A percentile compares a stretch with the other conserved stretches of the same genome.
Evolutionary conservation across 169 alveolate species (phyloP).

Genomic region (Babesia ovis): DNA sequence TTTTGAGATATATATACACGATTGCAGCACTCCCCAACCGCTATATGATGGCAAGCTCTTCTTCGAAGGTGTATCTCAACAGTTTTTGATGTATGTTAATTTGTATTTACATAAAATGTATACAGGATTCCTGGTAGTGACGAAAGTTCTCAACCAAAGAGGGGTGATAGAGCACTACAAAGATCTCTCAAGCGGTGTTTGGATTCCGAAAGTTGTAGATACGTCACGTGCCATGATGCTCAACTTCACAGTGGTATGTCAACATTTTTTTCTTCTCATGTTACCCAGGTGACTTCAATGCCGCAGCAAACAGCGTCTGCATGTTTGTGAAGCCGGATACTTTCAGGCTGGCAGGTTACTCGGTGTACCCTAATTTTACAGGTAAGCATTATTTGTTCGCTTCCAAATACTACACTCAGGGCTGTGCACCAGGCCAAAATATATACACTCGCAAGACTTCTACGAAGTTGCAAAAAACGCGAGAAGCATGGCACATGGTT

Average conservation of each 20-base stretch:
- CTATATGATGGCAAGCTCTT: constrained; percentile 37
- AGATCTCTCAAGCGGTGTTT: constrained; percentile 26
- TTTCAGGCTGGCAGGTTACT: constrained; percentile 48
- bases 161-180: neutral
- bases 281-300: constrained; percentile 5
- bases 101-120: neutral
- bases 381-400: constrained; percentile 12
- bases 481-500: neutral
- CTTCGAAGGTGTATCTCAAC: constrained; percentile 36
- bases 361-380: constrained; percentile 53
- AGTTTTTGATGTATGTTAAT: constrained; percentile 38
- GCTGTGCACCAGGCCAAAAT: constrained; percentile 44
- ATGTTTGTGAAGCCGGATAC: constrained; percentile 33
- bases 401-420: constrained; percentile 1
- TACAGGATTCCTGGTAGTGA: constrained; percentile 33
- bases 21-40: constrained; percentile 42
- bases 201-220: constrained; percentile 22
- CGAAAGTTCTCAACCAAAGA: neutral
- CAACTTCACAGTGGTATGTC: constrained; percentile 32
- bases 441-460: constrained; percentile 31
- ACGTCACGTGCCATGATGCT: constrained; percentile 38
- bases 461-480: constrained; percentile 62
- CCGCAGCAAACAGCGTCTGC: neutral
- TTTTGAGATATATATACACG: too few relatives aligned
- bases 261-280: neutral